Base-by-base conservation (phyloP, 441 rosid genomes). In the Erodium chrysanthum region DNA sequence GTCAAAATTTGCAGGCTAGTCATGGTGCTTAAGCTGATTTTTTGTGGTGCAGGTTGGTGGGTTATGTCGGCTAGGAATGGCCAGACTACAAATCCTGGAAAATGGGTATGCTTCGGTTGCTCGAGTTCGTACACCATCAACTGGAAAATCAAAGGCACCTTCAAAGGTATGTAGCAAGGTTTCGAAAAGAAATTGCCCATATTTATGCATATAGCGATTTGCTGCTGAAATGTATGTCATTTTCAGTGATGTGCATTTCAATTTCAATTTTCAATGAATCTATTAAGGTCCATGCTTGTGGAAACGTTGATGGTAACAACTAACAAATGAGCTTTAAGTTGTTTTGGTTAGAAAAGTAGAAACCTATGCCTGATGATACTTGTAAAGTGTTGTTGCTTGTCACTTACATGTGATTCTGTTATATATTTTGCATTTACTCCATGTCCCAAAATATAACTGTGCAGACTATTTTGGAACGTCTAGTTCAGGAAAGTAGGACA, bases 41-140 rank as follows among this genome's bases (percentile, higher is more conserved):
- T 20, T 20, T 56, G 1, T 56, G 62, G 7, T 56, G 62, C 25
- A 56, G 62, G 62, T 56, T 56, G 62, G 62, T 56, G 29, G 62
- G 27, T 21, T 18, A 27, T 21, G 62, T 56, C 62, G 29, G 61
- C 61, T 56, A 5, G 61, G 61, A 56, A 56, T 56, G 27, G 14
- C 12, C 12, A 56, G 61, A 56, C 8, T 56, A 17, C 61, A 20
- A 56, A 9, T 56, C 61, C 12, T 56, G 25, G 61, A 56, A 18
- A 18, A 27, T 56, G 29, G 62, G 21, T 56, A 56, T 56, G 29
- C 62, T 21, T 56, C 62, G 21, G 5, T 11, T 21, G 29, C 62
- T 21, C 27, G 62, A 56, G 62, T 11, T 21, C 62, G 12, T 21
- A 21, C 5, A 56, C 10, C 27, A 56, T 9, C 25, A 12, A 56